Percentiles rank a stretch among this genome's conserved stretches.
Evolutionary conservation across 768 basidiomycete species (phyloP).

Genomic region (Tricholoma saponaceum): DNA sequence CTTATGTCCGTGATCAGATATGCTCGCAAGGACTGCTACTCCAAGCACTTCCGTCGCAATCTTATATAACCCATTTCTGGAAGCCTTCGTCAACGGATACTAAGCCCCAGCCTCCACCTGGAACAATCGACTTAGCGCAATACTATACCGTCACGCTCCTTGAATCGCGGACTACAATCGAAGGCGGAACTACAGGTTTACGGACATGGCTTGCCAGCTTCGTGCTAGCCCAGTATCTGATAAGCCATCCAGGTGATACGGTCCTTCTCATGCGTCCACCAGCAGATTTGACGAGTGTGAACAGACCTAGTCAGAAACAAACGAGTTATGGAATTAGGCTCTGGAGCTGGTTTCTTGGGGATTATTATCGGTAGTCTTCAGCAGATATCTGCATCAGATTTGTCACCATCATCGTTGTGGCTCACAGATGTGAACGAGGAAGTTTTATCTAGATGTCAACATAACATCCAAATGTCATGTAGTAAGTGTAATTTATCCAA

Average conservation of each 20-base stretch:
- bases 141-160: constrained; percentile 53
- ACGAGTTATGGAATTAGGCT: constrained; percentile 69
- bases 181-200: constrained; percentile 75
- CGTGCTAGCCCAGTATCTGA: constrained; percentile 58
- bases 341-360: constrained; percentile 74
- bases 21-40: constrained; percentile 24
- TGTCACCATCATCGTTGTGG: constrained; percentile 26
- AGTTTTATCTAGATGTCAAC: constrained; percentile 57
- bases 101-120: neutral
- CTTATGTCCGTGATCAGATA: constrained; percentile 18
- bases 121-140: constrained; percentile 16
- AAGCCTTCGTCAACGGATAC: constrained; percentile 6
- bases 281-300: constrained; percentile 17
- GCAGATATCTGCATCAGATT: constrained; percentile 13
- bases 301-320: constrained; percentile 43
- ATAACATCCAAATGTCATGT: constrained; percentile 59
- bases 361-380: constrained; percentile 59
- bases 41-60: constrained; percentile 40
- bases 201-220: constrained; percentile 79
- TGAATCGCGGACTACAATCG: constrained; percentile 72
- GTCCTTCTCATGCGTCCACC: neutral
- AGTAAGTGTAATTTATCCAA: constrained; percentile 43
- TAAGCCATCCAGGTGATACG: constrained; percentile 48
- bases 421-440: constrained; percentile 64
- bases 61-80: constrained; percentile 72